Percentiles rank a stretch among this genome's conserved stretches.
Conservation (phyloP, 2,329 filamentous ascomycete species). For the Venturia aucupariae region DNA sequence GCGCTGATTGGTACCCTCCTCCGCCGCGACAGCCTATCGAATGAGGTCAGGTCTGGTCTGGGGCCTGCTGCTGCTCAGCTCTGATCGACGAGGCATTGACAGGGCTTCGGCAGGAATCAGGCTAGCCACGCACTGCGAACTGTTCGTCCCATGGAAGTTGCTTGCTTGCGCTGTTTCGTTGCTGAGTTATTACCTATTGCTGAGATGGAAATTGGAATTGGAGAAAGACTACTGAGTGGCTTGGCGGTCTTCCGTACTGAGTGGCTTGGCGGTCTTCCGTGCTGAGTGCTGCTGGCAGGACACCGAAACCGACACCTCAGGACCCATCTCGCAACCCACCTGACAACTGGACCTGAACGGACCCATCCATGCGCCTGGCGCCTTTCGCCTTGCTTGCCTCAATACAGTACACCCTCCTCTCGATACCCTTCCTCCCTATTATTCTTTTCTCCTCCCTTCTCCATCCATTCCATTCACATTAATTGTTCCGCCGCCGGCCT, state of each 20-base stretch:
- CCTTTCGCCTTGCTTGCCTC: slow-evolving; percentile 4
- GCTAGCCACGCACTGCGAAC: slow-evolving; percentile 11
- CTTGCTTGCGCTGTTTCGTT: slow-evolving; percentile 3
- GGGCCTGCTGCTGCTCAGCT: slow-evolving; percentile 7
- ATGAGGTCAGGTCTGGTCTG: neutral
- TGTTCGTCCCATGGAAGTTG: slow-evolving; percentile 7
- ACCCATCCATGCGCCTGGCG: slow-evolving; percentile 6
- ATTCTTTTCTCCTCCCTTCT: neutral
- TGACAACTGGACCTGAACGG: too few species aligned
- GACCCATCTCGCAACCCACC: slow-evolving; percentile 5
- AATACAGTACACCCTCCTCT: too few species aligned
- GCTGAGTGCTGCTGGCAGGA: too few species aligned
- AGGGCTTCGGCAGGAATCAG: slow-evolving; percentile 7
- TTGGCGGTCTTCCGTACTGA: too few species aligned
- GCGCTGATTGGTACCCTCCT: slow-evolving; percentile 1
- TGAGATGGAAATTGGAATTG: neutral
- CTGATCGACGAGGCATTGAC: slow-evolving; percentile 7
- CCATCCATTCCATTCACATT: too few species aligned
- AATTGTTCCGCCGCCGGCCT: neutral
- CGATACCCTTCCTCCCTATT: neutral
- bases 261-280: too few species aligned
- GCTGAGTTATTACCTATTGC: too few species aligned
- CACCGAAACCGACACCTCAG: too few species aligned
- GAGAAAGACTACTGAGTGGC: too few species aligned
- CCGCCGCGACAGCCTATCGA: slow-evolving; percentile 9